Conservation (phyloP, 345 rosid species). For the Noccaea caerulescens region DNA sequence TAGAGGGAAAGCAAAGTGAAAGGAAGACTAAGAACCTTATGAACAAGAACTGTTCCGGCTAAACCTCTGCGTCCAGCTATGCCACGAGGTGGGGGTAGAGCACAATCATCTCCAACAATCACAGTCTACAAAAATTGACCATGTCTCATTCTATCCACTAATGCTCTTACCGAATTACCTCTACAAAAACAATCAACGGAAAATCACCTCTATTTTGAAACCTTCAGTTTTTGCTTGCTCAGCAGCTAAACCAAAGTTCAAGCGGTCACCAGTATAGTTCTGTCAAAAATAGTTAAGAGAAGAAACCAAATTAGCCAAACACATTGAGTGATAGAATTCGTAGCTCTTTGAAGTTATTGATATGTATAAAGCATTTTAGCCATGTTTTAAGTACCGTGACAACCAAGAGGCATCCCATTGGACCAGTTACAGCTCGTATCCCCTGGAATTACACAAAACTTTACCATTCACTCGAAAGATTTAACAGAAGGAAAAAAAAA, state of each 20-base stretch:
- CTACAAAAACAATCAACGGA: neutral
- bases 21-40: constrained; percentile 64
- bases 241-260: constrained; percentile 97
- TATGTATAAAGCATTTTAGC: constrained; percentile 4
- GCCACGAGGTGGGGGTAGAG: constrained; percentile 92
- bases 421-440: constrained; percentile 96
- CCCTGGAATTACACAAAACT: constrained; percentile 58
- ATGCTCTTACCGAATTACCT: neutral
- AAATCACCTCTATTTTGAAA: constrained; percentile 78
- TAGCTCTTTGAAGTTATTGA: constrained; percentile 15
- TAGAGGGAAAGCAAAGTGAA: neutral
- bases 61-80: constrained; percentile 92
- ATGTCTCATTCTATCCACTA: constrained; percentile 8
- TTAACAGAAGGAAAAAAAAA: neutral
- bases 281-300: constrained; percentile 45
- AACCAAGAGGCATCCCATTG: constrained; percentile 88
- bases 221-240: constrained; percentile 99
- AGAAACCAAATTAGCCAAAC: constrained; percentile 32
- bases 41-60: constrained; percentile 91
- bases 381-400: constrained; percentile 64
- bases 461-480: constrained; percentile 18
- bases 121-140: constrained; percentile 60
- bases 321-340: neutral
- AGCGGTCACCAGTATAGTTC: constrained; percentile 96
- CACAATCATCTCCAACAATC: constrained; percentile 97